Evolutionary conservation across 257 asterid species (phyloP), one percentile per base, ranked within the genome.

Genomic region (Solanum etuberosum): DNA sequence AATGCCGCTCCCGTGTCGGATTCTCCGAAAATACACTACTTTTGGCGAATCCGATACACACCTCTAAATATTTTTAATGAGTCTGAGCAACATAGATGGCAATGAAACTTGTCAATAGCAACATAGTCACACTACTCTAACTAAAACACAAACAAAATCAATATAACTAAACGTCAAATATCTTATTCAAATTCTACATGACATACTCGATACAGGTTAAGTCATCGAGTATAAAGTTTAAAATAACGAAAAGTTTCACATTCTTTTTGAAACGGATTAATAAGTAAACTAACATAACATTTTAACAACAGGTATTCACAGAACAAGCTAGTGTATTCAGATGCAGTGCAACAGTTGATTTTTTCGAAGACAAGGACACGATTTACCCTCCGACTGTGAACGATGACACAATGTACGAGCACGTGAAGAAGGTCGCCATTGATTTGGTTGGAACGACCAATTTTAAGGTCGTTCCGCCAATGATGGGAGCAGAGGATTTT

Each of bases 401-500:
- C 81, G 90, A 95, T 1, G 93, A 95, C 34, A 57, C 81, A 34
- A 93, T 92, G 92, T 93, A 97, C 88, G 91, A 91, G 43, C 99
- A 96, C 43, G 90, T 93, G 40, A 93, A 88, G 89, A 89, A 43
- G 68, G 91, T 92, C 7, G 91, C 92, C 3, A 10, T 83, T 7
- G 97, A 93, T 83, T 85, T 97, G 78, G 31, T 89, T 7, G 98
- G 98, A 2, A 87, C 91, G n/a, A 25, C 83, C 4, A 91, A 90
- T 29, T 96, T 93, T 91, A 83, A 21, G 35, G 94, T 88, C 3
- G 96, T 93, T 29, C 90, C 93, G 14, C 99, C 96, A 10, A n/a
- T 96, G 32, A 97, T 97, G 99, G 99, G 99, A 1, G 92, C 95
- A 1, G 99, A 97, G 91, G 99, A 97, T 91, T 97, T 97, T 90